Evolutionary conservation across 352 stramenopile species (phyloP).

Genomic region (Globisporangium carolinianum): DNA sequence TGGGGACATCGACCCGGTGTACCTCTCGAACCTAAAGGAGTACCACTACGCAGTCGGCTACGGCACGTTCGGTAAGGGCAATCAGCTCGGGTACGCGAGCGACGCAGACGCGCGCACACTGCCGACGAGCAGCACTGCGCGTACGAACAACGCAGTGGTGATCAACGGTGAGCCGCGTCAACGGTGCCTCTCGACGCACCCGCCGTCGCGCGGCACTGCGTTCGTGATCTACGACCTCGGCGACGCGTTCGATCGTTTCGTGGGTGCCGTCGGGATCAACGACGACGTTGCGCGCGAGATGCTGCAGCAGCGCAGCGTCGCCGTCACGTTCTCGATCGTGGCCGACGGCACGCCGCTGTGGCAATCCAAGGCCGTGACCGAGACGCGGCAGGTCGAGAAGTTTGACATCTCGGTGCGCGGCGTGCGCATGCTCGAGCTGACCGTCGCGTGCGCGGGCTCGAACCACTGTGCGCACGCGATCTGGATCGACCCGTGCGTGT

Average conservation of each 20-base stretch:
- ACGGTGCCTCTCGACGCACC: conserved; percentile 74
- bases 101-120: conserved; percentile 23
- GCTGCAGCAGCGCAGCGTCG: conserved; percentile 45
- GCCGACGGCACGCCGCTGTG: conserved; percentile 65
- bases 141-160: conserved; percentile 29
- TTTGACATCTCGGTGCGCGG: conserved; percentile 54
- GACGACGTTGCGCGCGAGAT: conserved; percentile 59
- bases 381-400: conserved; percentile 26
- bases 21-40: conserved; percentile 71
- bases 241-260: conserved; percentile 47
- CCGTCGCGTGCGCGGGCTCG: conserved; percentile 56
- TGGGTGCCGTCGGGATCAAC: conserved; percentile 64
- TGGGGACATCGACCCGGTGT: conserved; percentile 40
- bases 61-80: conserved; percentile 68
- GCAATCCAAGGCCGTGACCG: conserved; percentile 59
- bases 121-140: conserved; percentile 11
- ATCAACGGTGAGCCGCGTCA: conserved; percentile 61
- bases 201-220: conserved; percentile 55
- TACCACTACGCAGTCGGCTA: conserved; percentile 77
- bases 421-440: conserved; percentile 76
- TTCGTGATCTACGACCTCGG: conserved; percentile 81
- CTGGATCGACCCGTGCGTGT: conserved; percentile 72
- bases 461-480: conserved; percentile 78
- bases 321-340: conserved; percentile 59
- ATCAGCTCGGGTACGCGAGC: conserved; percentile 68